phyloP scores from a whole-genome alignment of 148 eudicot species.

The Spergularia marina region DNA sequence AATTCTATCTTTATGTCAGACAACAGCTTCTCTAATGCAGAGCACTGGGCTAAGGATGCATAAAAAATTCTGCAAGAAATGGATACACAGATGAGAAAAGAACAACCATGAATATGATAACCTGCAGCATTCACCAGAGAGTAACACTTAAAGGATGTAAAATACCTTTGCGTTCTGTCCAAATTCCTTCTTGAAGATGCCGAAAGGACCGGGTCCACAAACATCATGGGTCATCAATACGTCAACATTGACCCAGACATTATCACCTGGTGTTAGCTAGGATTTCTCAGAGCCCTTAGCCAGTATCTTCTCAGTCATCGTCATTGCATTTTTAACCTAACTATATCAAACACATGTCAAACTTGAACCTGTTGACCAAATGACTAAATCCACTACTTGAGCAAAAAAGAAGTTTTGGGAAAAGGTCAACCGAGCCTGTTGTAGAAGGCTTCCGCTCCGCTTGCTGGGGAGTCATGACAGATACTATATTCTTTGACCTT shows the following conservation, averaged over 20 bases:
- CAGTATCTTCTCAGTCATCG: constrained; percentile 89
- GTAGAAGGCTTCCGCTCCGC: constrained; percentile 64
- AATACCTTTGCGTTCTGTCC: constrained; percentile 84
- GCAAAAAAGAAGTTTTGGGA: background rate
- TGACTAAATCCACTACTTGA: background rate
- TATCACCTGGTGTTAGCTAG: constrained; percentile 77
- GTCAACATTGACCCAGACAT: constrained; percentile 95
- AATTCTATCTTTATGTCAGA: background rate
- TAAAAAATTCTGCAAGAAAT: background rate
- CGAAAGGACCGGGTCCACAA: constrained; percentile 89
- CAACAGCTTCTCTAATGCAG: background rate
- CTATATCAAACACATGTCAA: background rate
- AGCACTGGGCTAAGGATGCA: background rate
- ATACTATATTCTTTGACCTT: constrained; percentile 50
- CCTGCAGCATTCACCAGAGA: background rate
- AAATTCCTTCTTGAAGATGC: constrained; percentile 93
- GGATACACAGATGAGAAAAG: background rate
- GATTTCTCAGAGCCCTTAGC: constrained; percentile 77
- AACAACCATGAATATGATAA: background rate
- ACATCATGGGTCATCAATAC: constrained; percentile 98
- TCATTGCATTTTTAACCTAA: constrained; percentile 87
- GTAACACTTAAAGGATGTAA: background rate
- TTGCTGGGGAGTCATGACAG: constrained; percentile 76
- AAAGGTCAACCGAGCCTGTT: constrained; percentile 63
- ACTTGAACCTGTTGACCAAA: background rate